Percentiles rank a stretch among this genome's conserved stretches.
phyloP scores from a whole-genome alignment of 108 stramenopile species.

The Cylindrotheca closterium region DNA sequence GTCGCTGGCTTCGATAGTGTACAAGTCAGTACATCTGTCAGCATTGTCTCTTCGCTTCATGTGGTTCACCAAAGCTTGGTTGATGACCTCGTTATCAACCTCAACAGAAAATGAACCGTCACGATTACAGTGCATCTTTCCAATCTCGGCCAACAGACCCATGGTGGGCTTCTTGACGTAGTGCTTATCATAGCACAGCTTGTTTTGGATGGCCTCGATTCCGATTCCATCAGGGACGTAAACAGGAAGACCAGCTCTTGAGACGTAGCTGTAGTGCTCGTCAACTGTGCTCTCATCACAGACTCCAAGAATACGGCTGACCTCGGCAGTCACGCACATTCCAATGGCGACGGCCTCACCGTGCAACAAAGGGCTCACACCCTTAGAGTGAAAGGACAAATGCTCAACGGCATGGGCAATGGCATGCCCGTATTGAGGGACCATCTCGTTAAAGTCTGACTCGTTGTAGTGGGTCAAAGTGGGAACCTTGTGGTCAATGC shows the following conservation, averaged over 20 bases:
- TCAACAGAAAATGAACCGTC: constrained; percentile 23
- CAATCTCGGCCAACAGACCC: constrained; percentile 29
- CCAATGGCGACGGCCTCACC: constrained; percentile 47
- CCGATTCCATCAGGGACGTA: constrained; percentile 15
- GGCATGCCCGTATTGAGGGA: constrained; percentile 40
- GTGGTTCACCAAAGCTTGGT: constrained; percentile 11
- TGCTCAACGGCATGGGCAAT: constrained; percentile 39
- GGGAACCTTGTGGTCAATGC: constrained; percentile 40
- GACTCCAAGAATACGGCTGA: constrained; percentile 21
- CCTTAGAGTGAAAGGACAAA: constrained; percentile 24
- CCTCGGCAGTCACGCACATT: constrained; percentile 35
- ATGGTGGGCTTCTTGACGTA: constrained; percentile 30
- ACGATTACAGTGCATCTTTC: constrained; percentile 27
- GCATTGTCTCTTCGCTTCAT: constrained; percentile 14
- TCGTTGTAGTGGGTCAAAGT: constrained; percentile 35
- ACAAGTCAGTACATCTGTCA: background rate
- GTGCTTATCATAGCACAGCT: constrained; percentile 38
- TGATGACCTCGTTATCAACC: constrained; percentile 19
- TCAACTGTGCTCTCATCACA: constrained; percentile 22
- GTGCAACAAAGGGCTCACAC: constrained; percentile 25
- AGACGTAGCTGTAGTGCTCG: constrained; percentile 27
- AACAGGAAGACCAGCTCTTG: constrained; percentile 21
- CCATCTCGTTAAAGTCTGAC: constrained; percentile 36
- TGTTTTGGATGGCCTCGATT: constrained; percentile 22
- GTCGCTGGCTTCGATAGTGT: background rate